Evolutionary conservation across 106 monocot species (phyloP), one percentile per base, ranked within the genome.

Genomic region (Hemerocallis citrina): DNA sequence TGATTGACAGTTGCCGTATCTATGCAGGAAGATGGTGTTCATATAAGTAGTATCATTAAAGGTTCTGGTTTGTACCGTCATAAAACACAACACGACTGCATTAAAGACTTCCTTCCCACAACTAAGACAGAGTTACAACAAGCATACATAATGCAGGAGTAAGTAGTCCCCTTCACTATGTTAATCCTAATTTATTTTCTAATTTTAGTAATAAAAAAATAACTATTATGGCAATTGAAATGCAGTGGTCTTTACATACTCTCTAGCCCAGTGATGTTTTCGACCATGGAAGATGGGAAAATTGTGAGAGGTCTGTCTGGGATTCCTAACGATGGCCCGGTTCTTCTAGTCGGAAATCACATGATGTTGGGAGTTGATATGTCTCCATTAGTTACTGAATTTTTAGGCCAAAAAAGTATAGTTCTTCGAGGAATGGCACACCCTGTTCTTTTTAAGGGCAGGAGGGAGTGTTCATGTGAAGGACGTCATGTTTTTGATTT

Each of bases 271-370:
- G 81, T 65, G 16, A 63, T 79, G 65, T 68, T 81, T 68, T 90
- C 89, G 36, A 90, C 89, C 27, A 55, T 79, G 42, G 55, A 70
- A 38, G 72, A 85, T 57, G 89, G 89, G n/a, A 71, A 46, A 19
- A 68, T 90, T 16, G 76, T 90, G 2, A 60, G 64, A 10, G 79
- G 79, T 27, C 81, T 90, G 61, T 72, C 75, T 10, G 89, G 89
- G 17, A 52, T 90, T 38, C 89, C 89, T 22, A 31, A 79, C 31
- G 60, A 85, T 45, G 89, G 89, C 10, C 89, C 89, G 8, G 81
- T 85, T 67, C 55, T 90, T 20, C 50, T 90, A 14, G 79, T 90
- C 43, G 89, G 85, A 32, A 75, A 90, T 65, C 89, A 90, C 42
- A 85, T 90, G 81, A 34, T 85, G 22, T 35, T 85, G 56, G 89